Base-by-base conservation (phyloP, 23 red algal genomes). In the Pyropia haitanensis region DNA sequence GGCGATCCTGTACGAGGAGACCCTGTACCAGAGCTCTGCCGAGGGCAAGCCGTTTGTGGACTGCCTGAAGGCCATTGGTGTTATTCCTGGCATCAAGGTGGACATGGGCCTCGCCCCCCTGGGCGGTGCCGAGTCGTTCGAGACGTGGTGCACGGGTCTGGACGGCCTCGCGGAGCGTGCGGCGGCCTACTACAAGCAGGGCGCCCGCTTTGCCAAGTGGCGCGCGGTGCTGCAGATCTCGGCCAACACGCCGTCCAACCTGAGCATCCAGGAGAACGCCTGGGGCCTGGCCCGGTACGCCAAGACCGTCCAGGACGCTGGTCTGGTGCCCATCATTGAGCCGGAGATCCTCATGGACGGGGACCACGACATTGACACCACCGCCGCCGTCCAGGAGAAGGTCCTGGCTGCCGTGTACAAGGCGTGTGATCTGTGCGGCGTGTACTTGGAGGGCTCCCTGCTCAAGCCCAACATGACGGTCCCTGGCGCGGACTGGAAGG, bases 281-380 rank as follows among this genome's bases (percentile, higher is more conserved):
- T 90, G 83, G 61, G 92, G 92, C 51, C 85, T 96, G 28, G 92
- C 92, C 14, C 78, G 92, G 52, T 96, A 96, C 82, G 92, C 92
- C 1, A 71, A 73, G 20, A 96, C 80, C 26, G 81, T 87, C 14
- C 92, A 96, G 76, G 85, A 96, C 14, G 76, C 70, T 12, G 92
- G 92, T 8, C 79, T 96, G 27, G 92, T 96, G 63, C 92, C 92
- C 21, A 96, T 96, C 60, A 96, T 96, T 71, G 92, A 96, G 52
- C 92, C 92, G 29, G 92, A 96, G 63, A 85, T 96, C 33, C 77
- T 96, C 53, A 88, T 96, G 92, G 92, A 96, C 55, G 92, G 92
- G 9, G 92, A 89, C 58, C 92, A 96, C 51, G 50, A 60, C 46
- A 96, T 96, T 29, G 75, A 51, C 26, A 54, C 85, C 27, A 85